A percentile compares a stretch with the other conserved stretches of the same genome.
These are phyloP conservation scores for Punica granatum DNA, from an alignment of 345 rosid genomes.

Conservation along the genomic window DNA sequence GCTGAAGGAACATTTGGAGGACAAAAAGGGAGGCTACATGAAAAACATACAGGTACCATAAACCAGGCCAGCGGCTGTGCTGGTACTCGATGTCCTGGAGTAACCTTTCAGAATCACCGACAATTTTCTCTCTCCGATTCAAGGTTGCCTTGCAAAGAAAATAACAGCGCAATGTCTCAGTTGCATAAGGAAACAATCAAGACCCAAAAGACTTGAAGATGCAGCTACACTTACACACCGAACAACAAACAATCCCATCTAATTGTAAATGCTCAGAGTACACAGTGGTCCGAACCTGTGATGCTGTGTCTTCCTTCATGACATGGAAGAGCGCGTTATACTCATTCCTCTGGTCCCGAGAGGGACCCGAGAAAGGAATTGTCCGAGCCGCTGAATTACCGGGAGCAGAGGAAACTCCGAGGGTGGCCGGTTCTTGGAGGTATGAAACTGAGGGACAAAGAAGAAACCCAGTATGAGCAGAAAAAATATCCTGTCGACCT, in stretches of 20 bases:
- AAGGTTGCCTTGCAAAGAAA: slow-evolving; percentile 24
- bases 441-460: slow-evolving; percentile 33
- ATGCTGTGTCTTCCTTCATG: slow-evolving; percentile 42
- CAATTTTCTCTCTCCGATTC: slow-evolving; percentile 32
- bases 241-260: neutral
- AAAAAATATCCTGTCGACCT: too few relatives aligned
- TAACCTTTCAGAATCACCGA: slow-evolving; percentile 20
- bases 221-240: neutral
- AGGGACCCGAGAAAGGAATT: slow-evolving; percentile 62
- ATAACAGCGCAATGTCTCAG: neutral
- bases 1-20: neutral
- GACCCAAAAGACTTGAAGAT: neutral
- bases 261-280: neutral
- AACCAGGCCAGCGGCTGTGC: slow-evolving; percentile 33
- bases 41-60: slow-evolving; percentile 51
- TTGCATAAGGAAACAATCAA: neutral
- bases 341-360: slow-evolving; percentile 71
- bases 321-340: slow-evolving; percentile 32
- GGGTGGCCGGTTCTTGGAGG: slow-evolving; percentile 50
- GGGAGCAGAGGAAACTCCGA: slow-evolving; percentile 42
- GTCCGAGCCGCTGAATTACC: slow-evolving; percentile 42
- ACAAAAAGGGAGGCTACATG: slow-evolving; percentile 3
- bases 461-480: neutral
- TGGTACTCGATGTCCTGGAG: slow-evolving; percentile 29
- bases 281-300: slow-evolving; percentile 35